phyloP scores from a whole-genome alignment of 192 early-diverging fungal genomes.

The Podila clonocystis region DNA sequence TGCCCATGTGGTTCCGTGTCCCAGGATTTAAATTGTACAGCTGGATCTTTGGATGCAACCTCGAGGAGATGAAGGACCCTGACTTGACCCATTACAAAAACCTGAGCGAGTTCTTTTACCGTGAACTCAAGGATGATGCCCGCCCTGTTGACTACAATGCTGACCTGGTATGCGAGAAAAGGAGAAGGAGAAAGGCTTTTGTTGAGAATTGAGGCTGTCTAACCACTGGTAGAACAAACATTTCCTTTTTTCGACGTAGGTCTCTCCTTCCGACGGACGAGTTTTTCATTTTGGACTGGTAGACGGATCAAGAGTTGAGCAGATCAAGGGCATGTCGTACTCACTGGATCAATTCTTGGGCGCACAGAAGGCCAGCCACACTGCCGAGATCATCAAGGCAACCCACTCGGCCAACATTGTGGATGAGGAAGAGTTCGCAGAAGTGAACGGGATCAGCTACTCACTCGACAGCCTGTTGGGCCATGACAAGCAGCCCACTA shows the following conservation, averaged over 20 bases:
- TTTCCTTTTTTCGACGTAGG: constrained; percentile 41
- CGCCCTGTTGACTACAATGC: constrained; percentile 77
- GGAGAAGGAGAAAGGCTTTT: too few relatives aligned
- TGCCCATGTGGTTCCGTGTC: constrained; percentile 79
- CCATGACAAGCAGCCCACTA: constrained; percentile 34
- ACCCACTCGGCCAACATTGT: constrained; percentile 73
- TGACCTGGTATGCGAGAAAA: constrained; percentile 60
- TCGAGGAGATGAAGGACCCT: constrained; percentile 93
- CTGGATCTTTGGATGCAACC: constrained; percentile 87
- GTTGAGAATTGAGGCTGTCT: background rate
- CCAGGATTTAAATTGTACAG: constrained; percentile 85
- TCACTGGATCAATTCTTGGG: constrained; percentile 90
- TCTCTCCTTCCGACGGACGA: constrained; percentile 91
- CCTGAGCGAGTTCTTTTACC: constrained; percentile 93
- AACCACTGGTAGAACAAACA: background rate
- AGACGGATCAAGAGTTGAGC: constrained; percentile 81
- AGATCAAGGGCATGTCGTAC: constrained; percentile 96
- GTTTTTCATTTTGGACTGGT: constrained; percentile 92
- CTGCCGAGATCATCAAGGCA: constrained; percentile 54
- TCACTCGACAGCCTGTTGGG: constrained; percentile 81
- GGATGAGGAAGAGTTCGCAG: constrained; percentile 85
- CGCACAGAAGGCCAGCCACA: constrained; percentile 32
- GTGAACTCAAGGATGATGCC: constrained; percentile 80
- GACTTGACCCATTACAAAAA: constrained; percentile 85
- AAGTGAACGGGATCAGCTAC: constrained; percentile 89